These are phyloP conservation scores for Diplotaxis tenuifolia DNA, from an alignment of 345 rosid species.

Conservation along the genomic window DNA sequence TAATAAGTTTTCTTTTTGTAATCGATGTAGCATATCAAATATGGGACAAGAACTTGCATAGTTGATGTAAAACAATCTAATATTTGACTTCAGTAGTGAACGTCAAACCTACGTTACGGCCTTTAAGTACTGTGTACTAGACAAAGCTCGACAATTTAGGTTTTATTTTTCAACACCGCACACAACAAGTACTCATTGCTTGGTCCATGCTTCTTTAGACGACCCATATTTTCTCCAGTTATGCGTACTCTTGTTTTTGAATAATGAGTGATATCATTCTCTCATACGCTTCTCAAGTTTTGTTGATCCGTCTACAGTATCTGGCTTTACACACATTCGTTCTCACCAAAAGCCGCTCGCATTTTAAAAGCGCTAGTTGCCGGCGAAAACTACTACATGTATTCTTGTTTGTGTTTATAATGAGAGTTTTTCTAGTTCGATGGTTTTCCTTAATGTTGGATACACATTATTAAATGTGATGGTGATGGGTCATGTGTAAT, in stretches of 20 bases:
- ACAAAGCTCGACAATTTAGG: background rate
- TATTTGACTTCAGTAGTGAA: background rate
- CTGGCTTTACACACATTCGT: background rate
- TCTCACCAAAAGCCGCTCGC: background rate
- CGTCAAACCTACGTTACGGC: constrained; percentile 1
- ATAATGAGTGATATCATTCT: background rate
- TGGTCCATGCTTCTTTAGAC: background rate
- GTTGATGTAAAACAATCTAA: background rate
- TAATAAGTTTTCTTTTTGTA: no score
- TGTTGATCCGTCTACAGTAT: background rate
- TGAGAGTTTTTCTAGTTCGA: constrained; percentile 10
- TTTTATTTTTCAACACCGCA: background rate
- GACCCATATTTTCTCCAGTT: background rate
- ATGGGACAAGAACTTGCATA: constrained; percentile 6
- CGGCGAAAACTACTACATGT: background rate
- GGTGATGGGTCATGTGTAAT: constrained; percentile 28
- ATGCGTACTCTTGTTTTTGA: background rate
- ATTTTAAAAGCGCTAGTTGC: background rate
- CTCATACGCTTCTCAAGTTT: background rate
- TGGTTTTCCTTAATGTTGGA: constrained; percentile 22
- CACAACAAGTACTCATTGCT: background rate
- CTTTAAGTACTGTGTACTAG: background rate
- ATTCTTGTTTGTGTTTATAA: background rate
- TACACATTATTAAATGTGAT: constrained; percentile 17
- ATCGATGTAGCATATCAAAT: no score